These are phyloP conservation scores for Tulasnella calospora DNA, from an alignment of 768 basidiomycete genomes.

Conservation along the genomic window DNA sequence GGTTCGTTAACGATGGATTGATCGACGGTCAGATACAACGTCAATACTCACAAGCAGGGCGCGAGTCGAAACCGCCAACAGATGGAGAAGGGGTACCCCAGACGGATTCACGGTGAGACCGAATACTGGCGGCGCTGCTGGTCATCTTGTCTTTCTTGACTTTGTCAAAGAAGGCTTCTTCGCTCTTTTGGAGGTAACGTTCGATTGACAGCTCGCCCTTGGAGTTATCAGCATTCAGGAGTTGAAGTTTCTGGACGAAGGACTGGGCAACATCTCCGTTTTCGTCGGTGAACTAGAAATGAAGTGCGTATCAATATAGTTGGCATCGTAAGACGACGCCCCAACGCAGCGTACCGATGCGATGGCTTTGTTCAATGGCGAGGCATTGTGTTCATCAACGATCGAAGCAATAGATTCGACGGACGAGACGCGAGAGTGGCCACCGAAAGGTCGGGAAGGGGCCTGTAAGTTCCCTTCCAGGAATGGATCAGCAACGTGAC, in stretches of 20 bases:
- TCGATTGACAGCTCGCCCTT: conserved; percentile 90
- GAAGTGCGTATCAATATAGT: background rate
- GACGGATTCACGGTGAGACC: conserved; percentile 71
- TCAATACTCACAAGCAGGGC: conserved; percentile 62
- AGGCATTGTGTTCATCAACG: conserved; percentile 83
- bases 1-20: background rate
- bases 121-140: conserved; percentile 70
- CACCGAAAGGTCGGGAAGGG: conserved; percentile 71
- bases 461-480: conserved; percentile 49
- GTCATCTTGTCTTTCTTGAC: conserved; percentile 79
- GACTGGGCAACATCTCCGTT: conserved; percentile 88
- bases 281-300: conserved; percentile 76
- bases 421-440: conserved; percentile 73
- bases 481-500: conserved; percentile 80
- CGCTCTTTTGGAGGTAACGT: conserved; percentile 82
- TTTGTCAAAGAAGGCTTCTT: conserved; percentile 88
- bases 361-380: conserved; percentile 90
- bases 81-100: conserved; percentile 62
- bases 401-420: conserved; percentile 91
- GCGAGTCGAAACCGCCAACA: conserved; percentile 50
- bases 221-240: conserved; percentile 77
- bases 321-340: conserved; percentile 10
- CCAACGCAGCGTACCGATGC: conserved; percentile 55
- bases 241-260: conserved; percentile 80
- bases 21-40: background rate